These are phyloP conservation scores for Cordyceps tenuipes DNA, from an alignment of 2,329 filamentous ascomycete species.

Conservation along the genomic window DNA sequence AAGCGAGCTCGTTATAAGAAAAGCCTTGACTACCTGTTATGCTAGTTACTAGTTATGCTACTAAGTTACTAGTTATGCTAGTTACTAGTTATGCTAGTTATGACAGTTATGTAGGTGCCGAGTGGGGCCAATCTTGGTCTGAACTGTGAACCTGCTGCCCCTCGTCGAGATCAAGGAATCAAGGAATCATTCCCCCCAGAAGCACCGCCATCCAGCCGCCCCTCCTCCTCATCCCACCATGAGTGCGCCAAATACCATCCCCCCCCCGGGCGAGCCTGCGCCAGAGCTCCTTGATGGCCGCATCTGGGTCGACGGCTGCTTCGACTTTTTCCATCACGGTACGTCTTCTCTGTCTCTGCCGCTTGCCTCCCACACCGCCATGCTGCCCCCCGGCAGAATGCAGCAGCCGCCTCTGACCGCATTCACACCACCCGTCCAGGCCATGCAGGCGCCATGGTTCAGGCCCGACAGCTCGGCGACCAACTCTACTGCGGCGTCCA, in stretches of 20 bases:
- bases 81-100: too few species aligned
- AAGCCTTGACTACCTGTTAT: too few species aligned
- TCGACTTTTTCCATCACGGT: slow-evolving; percentile 98
- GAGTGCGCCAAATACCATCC: slow-evolving; percentile 11
- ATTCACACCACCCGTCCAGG: slow-evolving; percentile 38
- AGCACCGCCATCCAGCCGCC: neutral
- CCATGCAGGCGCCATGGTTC: slow-evolving; percentile 93
- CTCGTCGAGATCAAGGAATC: neutral
- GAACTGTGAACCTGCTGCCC: too few species aligned
- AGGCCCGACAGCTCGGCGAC: slow-evolving; percentile 82
- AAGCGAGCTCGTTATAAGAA: too few species aligned
- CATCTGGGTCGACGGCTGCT: slow-evolving; percentile 98
- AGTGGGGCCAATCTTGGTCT: slow-evolving; percentile 4
- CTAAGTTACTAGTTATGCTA: too few species aligned
- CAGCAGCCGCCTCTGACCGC: neutral
- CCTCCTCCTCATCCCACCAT: slow-evolving; percentile 1
- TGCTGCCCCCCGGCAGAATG: neutral
- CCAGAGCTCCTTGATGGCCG: slow-evolving; percentile 56
- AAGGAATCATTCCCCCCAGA: too few species aligned
- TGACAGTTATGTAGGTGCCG: too few species aligned
- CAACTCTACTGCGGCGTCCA: slow-evolving; percentile 91
- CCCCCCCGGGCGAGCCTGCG: slow-evolving; percentile 35
- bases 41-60: too few species aligned
- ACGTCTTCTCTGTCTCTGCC: slow-evolving; percentile 19
- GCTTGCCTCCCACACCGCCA: neutral